Base-by-base conservation (phyloP, 148 eudicot species). In the Talinum fruticosum region DNA sequence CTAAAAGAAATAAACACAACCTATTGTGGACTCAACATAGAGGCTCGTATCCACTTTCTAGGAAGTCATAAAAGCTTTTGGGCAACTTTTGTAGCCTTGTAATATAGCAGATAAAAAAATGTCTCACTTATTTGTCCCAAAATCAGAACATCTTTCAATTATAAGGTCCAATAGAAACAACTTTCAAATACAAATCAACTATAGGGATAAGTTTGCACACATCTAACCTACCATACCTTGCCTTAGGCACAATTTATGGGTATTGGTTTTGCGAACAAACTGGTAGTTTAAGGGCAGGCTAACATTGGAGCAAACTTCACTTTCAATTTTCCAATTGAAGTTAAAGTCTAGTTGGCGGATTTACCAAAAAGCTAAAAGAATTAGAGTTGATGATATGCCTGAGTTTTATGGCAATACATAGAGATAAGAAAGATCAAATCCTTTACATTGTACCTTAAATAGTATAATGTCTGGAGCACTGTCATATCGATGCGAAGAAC, bases 401-500 rank as follows among this genome's bases (percentile, higher is more conserved):
- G 41, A 62, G 29, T 72, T 61, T 28, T 41, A 37, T 3, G 6
- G 33, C 35, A 66, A 36, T 14, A 36, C 26, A 73, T 4, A 65
- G 32, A 78, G 28, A 29, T 34, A 26, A 23, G 47, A 76, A 68
- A 73, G 19, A 51, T 32, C 15, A 3, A 1, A 29, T 59, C 23
- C 10, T 19, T 19, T 44, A n/a, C 33, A 61, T 5, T 59, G 45
- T 79, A 83, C 99, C 98, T 91, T 96, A 75, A 96, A 93, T 47
- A 96, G 88, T 84, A 86, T 90, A 36, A 93, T 91, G 79, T 96
- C 99, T 38, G 98, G 97, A 61, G 99, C 92, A 86, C 97, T 96
- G 86, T 91, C 98, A 85, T 88, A 96, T 80, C 89, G 91, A 84
- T 96, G 99, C 79, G 93, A 93, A 79, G 89, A 84, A 80, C 99